Evolutionary conservation across 768 basidiomycete genomes (phyloP).

Genomic region (Auricularia auricula-judae): DNA sequence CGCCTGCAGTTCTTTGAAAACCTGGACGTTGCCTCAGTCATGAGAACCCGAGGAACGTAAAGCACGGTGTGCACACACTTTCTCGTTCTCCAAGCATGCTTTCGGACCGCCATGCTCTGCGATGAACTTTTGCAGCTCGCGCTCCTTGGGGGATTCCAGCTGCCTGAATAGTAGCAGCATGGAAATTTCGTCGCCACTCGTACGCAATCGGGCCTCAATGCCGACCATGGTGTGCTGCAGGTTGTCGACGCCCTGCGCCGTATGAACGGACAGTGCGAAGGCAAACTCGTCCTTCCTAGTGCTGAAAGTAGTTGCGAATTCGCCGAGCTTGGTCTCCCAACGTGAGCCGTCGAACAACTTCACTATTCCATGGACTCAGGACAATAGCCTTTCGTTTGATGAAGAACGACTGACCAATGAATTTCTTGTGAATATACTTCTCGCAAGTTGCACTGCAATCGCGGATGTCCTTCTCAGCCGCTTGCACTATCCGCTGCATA

Average conservation of each 20-base stretch:
- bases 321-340: conserved; percentile 19
- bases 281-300: conserved; percentile 25
- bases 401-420: conserved; percentile 20
- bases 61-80: conserved; percentile 9
- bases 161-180: conserved; percentile 26
- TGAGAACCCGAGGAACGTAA: neutral
- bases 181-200: conserved; percentile 21
- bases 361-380: neutral
- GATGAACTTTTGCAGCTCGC: conserved; percentile 28
- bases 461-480: conserved; percentile 30
- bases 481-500: conserved; percentile 18
- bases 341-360: conserved; percentile 15
- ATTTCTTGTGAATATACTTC: conserved; percentile 32
- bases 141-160: conserved; percentile 29
- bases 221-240: conserved; percentile 10
- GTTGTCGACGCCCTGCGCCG: conserved; percentile 16
- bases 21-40: neutral
- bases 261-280: conserved; percentile 27
- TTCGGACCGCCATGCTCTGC: conserved; percentile 27
- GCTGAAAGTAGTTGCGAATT: conserved; percentile 16
- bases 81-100: conserved; percentile 23
- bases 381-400: too few relatives aligned
- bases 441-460: conserved; percentile 35
- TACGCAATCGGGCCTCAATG: conserved; percentile 24
- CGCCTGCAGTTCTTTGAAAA: neutral